These are phyloP conservation scores for Chrysanthemum lavandulifolium DNA, from an alignment of 129 eudicot species.

Conservation along the genomic window DNA sequence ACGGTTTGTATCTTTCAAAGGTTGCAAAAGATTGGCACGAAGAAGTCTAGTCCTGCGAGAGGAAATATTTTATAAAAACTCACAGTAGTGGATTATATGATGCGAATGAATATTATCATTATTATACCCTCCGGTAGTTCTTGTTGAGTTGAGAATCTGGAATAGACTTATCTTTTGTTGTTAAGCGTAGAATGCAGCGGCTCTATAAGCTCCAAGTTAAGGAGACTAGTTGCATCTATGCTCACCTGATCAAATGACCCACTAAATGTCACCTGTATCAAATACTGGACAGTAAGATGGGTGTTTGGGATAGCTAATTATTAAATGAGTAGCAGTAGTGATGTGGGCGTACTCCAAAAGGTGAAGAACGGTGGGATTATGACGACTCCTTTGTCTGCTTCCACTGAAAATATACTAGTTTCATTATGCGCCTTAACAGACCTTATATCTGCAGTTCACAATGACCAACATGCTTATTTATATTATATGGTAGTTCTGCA, in stretches of 20 bases:
- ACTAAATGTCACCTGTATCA: slow-evolving; percentile 76
- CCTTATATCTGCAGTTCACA: too few relatives aligned
- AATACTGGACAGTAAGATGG: slow-evolving; percentile 5
- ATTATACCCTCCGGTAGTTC: slow-evolving; percentile 82
- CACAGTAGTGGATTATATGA: not conserved
- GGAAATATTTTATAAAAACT: not conserved
- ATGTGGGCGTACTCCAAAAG: too few relatives aligned
- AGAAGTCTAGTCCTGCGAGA: slow-evolving; percentile 88
- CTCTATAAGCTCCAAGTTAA: slow-evolving; percentile 92
- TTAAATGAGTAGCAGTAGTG: too few relatives aligned
- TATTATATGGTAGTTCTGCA: too few relatives aligned
- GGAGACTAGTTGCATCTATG: slow-evolving; percentile 97
- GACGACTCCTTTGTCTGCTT: too few relatives aligned
- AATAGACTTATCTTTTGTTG: slow-evolving; percentile 90
- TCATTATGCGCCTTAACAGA: too few relatives aligned
- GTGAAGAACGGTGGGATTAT: too few relatives aligned
- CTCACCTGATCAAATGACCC: slow-evolving; percentile 98
- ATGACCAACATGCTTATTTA: too few relatives aligned
- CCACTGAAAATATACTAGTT: too few relatives aligned
- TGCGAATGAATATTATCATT: slow-evolving; percentile 6
- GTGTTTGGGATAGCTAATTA: too few relatives aligned
- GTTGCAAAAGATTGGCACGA: slow-evolving; percentile 99
- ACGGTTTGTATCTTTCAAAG: slow-evolving; percentile 81
- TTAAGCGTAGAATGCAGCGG: slow-evolving; percentile 79
- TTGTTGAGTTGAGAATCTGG: slow-evolving; percentile 86